These are phyloP conservation scores for Sclerotiophoma versabilis DNA, from an alignment of 2,329 filamentous ascomycete species.

Conservation along the genomic window DNA sequence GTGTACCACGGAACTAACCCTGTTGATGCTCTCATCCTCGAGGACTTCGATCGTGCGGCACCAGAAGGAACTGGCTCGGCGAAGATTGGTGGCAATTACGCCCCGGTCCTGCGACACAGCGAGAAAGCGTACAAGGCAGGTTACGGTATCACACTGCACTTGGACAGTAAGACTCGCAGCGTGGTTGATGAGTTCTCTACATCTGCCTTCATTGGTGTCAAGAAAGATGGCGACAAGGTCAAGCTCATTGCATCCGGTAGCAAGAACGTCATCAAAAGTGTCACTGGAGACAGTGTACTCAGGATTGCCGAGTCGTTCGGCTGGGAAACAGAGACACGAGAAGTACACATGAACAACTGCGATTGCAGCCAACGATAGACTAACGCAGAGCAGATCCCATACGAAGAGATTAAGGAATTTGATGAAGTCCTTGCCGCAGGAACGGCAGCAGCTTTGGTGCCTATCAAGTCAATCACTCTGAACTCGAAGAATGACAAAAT, in stretches of 20 bases:
- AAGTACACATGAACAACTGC: constrained; percentile 55
- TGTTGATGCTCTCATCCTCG: constrained; percentile 85
- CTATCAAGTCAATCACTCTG: constrained; percentile 88
- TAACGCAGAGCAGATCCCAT: constrained; percentile 63
- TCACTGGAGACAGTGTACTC: constrained; percentile 81
- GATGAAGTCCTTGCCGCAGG: constrained; percentile 89
- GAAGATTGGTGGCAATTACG: constrained; percentile 97
- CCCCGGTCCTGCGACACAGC: constrained; percentile 86
- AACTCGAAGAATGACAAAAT: constrained; percentile 64
- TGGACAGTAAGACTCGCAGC: constrained; percentile 82
- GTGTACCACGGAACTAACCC: constrained; percentile 92
- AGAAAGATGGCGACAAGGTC: constrained; percentile 65
- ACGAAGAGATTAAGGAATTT: constrained; percentile 68
- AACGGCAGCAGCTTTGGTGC: constrained; percentile 88
- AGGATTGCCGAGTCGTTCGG: constrained; percentile 79
- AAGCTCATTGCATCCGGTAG: constrained; percentile 89
- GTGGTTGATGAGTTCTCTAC: constrained; percentile 97
- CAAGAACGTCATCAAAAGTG: constrained; percentile 83
- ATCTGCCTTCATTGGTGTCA: constrained; percentile 86
- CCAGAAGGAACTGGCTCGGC: constrained; percentile 87
- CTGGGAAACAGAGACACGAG: constrained; percentile 81
- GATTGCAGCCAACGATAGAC: background rate
- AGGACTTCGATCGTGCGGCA: constrained; percentile 93
- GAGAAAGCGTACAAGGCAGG: constrained; percentile 80
- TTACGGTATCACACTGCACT: constrained; percentile 91